Evolutionary conservation across 495 filamentous ascomycete species (phyloP).

Genomic region (Sphaerosporella brunnea): DNA sequence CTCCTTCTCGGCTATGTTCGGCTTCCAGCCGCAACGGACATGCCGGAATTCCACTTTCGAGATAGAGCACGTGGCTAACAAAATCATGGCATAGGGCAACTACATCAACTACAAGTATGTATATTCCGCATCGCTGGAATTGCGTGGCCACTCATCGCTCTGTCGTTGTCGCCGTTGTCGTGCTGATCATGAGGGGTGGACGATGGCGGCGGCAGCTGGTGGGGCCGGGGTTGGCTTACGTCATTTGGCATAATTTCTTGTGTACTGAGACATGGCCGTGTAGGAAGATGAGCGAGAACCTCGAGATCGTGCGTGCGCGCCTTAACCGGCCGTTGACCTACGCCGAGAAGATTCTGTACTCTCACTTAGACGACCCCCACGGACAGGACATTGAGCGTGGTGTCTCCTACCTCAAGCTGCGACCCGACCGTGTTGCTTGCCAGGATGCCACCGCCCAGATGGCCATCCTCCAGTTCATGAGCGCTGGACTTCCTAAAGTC

Average conservation of each 20-base stretch:
- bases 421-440: slow-evolving; percentile 95
- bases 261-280: slow-evolving; percentile 30
- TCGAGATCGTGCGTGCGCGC: slow-evolving; percentile 67
- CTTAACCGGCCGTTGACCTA: slow-evolving; percentile 86
- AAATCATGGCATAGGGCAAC: slow-evolving; percentile 37
- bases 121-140: neutral
- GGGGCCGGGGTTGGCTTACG: neutral
- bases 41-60: neutral
- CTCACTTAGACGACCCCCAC: slow-evolving; percentile 93
- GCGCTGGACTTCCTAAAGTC: slow-evolving; percentile 83
- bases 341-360: slow-evolving; percentile 98
- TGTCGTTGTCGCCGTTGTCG: neutral
- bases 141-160: neutral
- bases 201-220: neutral
- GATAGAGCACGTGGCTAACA: slow-evolving; percentile 1
- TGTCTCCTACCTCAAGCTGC: slow-evolving; percentile 82
- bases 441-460: slow-evolving; percentile 99
- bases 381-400: slow-evolving; percentile 91
- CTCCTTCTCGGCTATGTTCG: slow-evolving; percentile 6
- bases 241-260: slow-evolving; percentile 12
- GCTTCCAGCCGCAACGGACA: neutral
- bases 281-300: slow-evolving; percentile 97
- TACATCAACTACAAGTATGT: slow-evolving; percentile 63
- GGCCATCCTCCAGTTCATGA: slow-evolving; percentile 99
- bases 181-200: slow-evolving; percentile 3